Evolutionary conservation across 805 yeast species (phyloP), one percentile per base, ranked within the genome.

Genomic region (Nakazawaea wickerhamii): DNA sequence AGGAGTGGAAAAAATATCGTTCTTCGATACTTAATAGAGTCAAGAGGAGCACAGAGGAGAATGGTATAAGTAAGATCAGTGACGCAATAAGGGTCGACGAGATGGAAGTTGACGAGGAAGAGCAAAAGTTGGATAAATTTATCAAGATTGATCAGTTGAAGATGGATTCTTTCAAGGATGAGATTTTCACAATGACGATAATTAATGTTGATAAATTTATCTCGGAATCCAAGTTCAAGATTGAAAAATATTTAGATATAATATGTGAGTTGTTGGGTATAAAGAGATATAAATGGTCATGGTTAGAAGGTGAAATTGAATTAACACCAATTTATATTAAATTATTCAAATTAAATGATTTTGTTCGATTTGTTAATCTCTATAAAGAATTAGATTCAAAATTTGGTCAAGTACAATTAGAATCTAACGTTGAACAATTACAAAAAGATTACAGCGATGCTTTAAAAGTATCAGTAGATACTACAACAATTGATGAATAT

Each of bases 331-430:
- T 63, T 1, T 63, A 51, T 45, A 33, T 63, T 4, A 42, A 46
- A 22, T 63, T 63, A 37, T 41, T 47, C 3, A 65, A 61, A 42
- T 37, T 58, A 1, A 34, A 55, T 38, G 51, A 61, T 3, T 31
- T 61, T 31, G 47, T 46, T 22, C 36, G 56, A 10, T 58, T 63
- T 35, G 38, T 41, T 5, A 33, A 31, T 5, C 5, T 50, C 2
- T 19, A 57, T 1, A 33, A 44, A 17, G 21, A 23, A 1, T 21
- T 21, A 17, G 40, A 30, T 28, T 11, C 11, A 11, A 40, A 15
- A 28, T 35, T 27, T 23, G 44, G 44, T 4, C 28, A 5, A 26
- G 30, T 38, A 11, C 30, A 8, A 30, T 21, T 33, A 44, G 36
- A 35, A 11, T 19, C 7, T 15, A 30, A 41, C 20, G 41, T 36